Conservation (phyloP, 2,329 filamentous ascomycete genomes). For the Sporothrix brunneoviolacea region DNA sequence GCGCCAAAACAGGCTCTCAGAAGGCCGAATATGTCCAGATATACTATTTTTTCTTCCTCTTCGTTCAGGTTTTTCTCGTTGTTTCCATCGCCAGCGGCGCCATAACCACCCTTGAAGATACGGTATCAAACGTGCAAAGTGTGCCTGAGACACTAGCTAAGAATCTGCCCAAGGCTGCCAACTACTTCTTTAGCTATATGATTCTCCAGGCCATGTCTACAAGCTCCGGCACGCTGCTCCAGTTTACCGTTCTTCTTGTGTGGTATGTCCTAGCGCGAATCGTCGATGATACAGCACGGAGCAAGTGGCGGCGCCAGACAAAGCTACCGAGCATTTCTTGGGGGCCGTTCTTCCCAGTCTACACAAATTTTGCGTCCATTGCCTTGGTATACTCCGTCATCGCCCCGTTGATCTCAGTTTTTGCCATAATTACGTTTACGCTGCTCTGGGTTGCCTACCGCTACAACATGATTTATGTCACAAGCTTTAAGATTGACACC, state of each 20-base stretch:
- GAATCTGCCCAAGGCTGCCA: constrained; percentile 78
- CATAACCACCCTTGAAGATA: constrained; percentile 54
- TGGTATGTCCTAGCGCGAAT: constrained; percentile 80
- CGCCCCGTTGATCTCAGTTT: constrained; percentile 82
- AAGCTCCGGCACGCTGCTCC: constrained; percentile 81
- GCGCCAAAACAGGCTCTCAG: constrained; percentile 74
- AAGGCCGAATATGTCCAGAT: constrained; percentile 77
- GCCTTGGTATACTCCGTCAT: constrained; percentile 83
- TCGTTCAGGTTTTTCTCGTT: constrained; percentile 90
- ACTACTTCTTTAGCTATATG: constrained; percentile 99
- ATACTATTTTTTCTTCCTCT: constrained; percentile 91
- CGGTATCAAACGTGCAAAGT: constrained; percentile 51
- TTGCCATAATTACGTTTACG: constrained; percentile 86
- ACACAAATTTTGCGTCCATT: constrained; percentile 94
- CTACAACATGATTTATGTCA: constrained; percentile 96
- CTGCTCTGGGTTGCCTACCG: constrained; percentile 91
- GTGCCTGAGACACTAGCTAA: constrained; percentile 66
- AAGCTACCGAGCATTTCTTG: constrained; percentile 71
- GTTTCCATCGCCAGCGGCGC: constrained; percentile 74
- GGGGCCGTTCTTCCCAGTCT: constrained; percentile 92
- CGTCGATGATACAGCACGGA: constrained; percentile 70
- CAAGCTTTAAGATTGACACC: constrained; percentile 80
- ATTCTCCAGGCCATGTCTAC: constrained; percentile 87
- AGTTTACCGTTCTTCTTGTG: constrained; percentile 68
- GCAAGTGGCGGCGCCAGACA: constrained; percentile 83